Percentiles rank a stretch among this genome's conserved stretches.
phyloP scores from a whole-genome alignment of 768 basidiomycete genomes.

The Lactarius hengduanensis region DNA sequence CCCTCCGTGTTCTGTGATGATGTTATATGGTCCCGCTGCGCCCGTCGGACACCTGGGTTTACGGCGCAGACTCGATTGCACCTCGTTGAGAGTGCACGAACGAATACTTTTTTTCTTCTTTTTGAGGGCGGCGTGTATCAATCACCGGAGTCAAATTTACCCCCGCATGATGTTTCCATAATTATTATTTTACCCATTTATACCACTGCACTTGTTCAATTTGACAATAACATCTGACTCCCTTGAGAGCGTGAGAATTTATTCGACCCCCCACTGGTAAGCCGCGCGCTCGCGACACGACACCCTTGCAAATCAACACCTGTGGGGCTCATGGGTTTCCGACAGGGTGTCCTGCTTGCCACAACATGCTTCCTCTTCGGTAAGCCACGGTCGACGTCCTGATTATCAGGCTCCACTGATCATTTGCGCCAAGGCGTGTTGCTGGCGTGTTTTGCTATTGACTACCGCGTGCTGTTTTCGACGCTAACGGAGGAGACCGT shows the following conservation, averaged over 20 bases:
- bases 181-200: constrained; percentile 28
- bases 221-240: background rate
- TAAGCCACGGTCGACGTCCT: constrained; percentile 36
- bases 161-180: constrained; percentile 28
- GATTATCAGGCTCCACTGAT: constrained; percentile 13
- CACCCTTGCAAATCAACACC: background rate
- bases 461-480: constrained; percentile 80
- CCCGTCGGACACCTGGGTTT: constrained; percentile 4
- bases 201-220: constrained; percentile 23
- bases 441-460: constrained; percentile 84
- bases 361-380: constrained; percentile 91
- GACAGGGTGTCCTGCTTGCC: constrained; percentile 82
- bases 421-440: constrained; percentile 59
- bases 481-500: constrained; percentile 61
- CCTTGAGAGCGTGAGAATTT: constrained; percentile 17
- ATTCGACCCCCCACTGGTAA: background rate
- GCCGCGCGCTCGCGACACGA: background rate
- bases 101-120: constrained; percentile 1
- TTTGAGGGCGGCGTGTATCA: constrained; percentile 21
- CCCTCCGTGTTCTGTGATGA: constrained; percentile 15
- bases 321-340: constrained; percentile 70
- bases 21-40: constrained; percentile 8
- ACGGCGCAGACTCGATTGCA: constrained; percentile 4
- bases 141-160: constrained; percentile 27
- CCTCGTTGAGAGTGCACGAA: constrained; percentile 12